Evolutionary conservation across 331 rosid genomes (phyloP).

Genomic region (Prunus yedoensis): DNA sequence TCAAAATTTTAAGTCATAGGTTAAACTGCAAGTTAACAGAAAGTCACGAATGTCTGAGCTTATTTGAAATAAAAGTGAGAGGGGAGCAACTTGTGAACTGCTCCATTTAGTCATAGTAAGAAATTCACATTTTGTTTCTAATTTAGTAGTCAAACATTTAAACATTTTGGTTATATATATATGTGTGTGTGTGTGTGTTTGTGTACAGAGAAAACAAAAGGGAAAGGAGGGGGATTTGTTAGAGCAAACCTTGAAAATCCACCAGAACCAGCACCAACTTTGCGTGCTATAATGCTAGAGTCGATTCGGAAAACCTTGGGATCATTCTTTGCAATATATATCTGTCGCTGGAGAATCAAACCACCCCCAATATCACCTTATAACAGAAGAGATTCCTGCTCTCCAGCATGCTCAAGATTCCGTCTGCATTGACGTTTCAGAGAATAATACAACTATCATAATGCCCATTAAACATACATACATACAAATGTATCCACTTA

Average conservation of each 20-base stretch:
- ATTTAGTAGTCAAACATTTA: too few species aligned
- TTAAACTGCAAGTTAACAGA: not conserved
- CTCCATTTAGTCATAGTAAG: not conserved
- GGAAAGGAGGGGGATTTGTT: too few species aligned
- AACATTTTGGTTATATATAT: too few species aligned
- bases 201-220: not conserved
- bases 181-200: too few species aligned
- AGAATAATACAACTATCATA: not conserved
- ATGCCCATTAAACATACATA: not conserved
- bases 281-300: too few species aligned
- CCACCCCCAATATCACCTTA: constrained; percentile 44
- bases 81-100: not conserved
- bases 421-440: constrained; percentile 46
- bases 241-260: constrained; percentile 54
- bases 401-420: constrained; percentile 64
- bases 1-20: not conserved
- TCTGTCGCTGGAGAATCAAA: too few species aligned
- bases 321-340: too few species aligned
- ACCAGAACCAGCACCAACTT: not conserved
- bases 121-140: not conserved
- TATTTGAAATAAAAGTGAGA: not conserved
- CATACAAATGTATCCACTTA: not conserved
- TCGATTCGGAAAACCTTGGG: too few species aligned
- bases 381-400: constrained; percentile 59
- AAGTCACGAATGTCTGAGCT: not conserved